Evolutionary conservation across 768 basidiomycete genomes (phyloP).

Genomic region (Lenzites betulinus): DNA sequence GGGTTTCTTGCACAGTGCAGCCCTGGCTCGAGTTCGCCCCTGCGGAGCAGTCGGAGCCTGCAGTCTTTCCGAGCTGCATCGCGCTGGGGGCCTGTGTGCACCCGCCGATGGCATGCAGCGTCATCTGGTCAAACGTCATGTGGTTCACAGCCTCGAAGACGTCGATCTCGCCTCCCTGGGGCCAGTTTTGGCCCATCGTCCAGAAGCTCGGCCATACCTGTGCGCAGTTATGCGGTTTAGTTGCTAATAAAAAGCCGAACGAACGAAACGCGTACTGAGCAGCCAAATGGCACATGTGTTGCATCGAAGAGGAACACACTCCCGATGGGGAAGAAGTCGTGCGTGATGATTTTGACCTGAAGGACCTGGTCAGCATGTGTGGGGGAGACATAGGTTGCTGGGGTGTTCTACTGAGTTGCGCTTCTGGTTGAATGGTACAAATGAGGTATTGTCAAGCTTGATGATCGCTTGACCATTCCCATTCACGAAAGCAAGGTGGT

Average conservation of each 20-base stretch:
- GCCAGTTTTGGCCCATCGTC: conserved; percentile 40
- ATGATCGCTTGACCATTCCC: conserved; percentile 63
- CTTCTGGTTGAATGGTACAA: conserved; percentile 52
- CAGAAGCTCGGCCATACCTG: conserved; percentile 34
- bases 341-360: conserved; percentile 46
- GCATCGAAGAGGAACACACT: conserved; percentile 50
- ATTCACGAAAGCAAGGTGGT: conserved; percentile 62
- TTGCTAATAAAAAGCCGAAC: background rate
- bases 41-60: conserved; percentile 34
- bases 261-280: conserved; percentile 41
- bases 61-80: conserved; percentile 36
- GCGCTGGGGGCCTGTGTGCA: conserved; percentile 36
- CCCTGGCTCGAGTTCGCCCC: conserved; percentile 24
- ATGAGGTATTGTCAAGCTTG: conserved; percentile 69
- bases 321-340: conserved; percentile 44
- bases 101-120: conserved; percentile 49
- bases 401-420: conserved; percentile 54
- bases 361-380: background rate
- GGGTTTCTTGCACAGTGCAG: conserved; percentile 30
- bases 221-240: background rate
- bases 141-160: conserved; percentile 56
- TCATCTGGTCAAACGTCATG: conserved; percentile 51
- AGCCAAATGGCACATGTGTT: conserved; percentile 56
- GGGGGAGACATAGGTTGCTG: background rate
- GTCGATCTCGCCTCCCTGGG: conserved; percentile 41